Base-by-base conservation (phyloP, 768 basidiomycete species). In the Tylopilus felleus region DNA sequence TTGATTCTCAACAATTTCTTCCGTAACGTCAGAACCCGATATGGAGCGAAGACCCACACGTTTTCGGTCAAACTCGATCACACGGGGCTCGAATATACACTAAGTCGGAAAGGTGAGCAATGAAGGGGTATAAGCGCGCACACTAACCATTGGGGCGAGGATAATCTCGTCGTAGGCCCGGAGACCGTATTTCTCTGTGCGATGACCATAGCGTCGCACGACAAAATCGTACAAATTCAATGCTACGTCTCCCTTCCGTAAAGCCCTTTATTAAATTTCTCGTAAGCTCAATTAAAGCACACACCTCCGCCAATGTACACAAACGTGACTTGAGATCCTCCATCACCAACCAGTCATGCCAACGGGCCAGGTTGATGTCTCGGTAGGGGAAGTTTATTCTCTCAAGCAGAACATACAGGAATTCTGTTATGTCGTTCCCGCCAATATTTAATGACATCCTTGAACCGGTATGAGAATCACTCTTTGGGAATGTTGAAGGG, bases 151-250 rank as follows among this genome's bases (percentile, higher is more conserved):
- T 3, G 96, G 92, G 1, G 95, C 93, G 29, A 98, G 75, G 55
- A 97, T 95, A 48, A 90, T 86, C 71, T 99, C 97, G 66, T 98
- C 96, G 65, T 97, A 98, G 2, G 91, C 88, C 25, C 93, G 84
- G 41, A 97, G 74, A 25, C 84, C 87, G 67, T 94, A 98, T 66
- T 97, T 97, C 67, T 89, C 82, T 0, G 94, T 87, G 14, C 84
- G 74, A 49, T 82, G 79, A 35, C 83, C 84, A 6, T 93, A 88
- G 49, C 81, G 74, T 35, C 95, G 80, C 14, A 96, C 89, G 21
- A 87, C 81, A 62, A 98, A 94, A 66, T 97, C 93, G 69, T 93
- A 94, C 43, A 93, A 69, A 63, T 93, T 96, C 48, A 93, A 75
- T 2, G 90, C 94, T 5, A 98, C 91, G 56, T 96, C 90, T 43